These are phyloP conservation scores for Eucalyptus decipiens DNA, from an alignment of 345 rosid species.

Conservation along the genomic window DNA sequence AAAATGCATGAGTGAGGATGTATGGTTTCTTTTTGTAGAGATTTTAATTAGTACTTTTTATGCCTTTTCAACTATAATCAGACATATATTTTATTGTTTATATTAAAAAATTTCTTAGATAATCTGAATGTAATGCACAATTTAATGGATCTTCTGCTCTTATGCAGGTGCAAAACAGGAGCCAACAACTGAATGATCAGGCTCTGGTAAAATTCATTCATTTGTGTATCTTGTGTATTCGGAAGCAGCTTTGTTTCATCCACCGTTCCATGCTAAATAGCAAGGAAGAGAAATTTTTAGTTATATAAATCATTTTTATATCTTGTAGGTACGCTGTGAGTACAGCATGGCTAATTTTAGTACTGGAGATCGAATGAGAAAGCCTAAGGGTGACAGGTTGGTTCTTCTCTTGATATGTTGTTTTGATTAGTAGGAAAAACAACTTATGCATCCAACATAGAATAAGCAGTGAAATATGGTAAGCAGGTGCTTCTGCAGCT, in stretches of 20 bases:
- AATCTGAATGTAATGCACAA: neutral
- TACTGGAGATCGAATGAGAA: constrained; percentile 81
- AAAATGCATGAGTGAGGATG: neutral
- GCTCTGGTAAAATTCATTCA: constrained; percentile 42
- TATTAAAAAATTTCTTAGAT: neutral
- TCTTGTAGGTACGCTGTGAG: constrained; percentile 65
- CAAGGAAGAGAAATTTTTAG: neutral
- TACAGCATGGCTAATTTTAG: constrained; percentile 97
- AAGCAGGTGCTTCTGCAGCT: neutral
- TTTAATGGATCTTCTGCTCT: neutral
- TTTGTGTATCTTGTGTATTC: neutral
- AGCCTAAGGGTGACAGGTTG: constrained; percentile 82
- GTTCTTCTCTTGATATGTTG: neutral
- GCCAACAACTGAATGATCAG: constrained; percentile 55
- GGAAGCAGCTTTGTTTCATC: neutral
- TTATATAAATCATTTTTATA: neutral
- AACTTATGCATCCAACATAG: neutral
- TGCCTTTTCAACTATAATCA: neutral
- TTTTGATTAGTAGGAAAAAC: neutral
- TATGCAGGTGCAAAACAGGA: constrained; percentile 63
- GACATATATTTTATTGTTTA: neutral
- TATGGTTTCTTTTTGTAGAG: neutral
- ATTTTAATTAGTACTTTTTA: neutral
- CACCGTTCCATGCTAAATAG: neutral
- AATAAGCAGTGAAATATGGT: neutral